A percentile compares a stretch with the other conserved stretches of the same genome.
These are phyloP conservation scores for Thielaviopsis populi DNA, from an alignment of 2,329 filamentous ascomycete genomes.

Conservation along the genomic window DNA sequence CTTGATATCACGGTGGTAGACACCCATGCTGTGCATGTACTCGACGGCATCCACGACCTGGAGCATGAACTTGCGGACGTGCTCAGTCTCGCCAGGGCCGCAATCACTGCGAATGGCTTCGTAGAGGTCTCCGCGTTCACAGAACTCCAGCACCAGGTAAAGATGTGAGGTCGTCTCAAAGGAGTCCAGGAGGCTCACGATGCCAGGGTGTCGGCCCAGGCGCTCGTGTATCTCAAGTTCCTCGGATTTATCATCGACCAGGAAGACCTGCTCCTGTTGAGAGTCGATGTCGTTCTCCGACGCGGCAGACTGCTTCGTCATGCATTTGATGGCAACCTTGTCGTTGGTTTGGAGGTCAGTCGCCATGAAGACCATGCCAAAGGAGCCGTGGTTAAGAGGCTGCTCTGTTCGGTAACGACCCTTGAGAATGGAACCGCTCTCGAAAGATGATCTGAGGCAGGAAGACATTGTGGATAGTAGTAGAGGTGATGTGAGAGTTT, in stretches of 20 bases:
- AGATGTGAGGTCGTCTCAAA: slow-evolving; percentile 86
- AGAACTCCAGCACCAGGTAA: slow-evolving; percentile 91
- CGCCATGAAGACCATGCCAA: slow-evolving; percentile 95
- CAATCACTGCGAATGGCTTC: slow-evolving; percentile 84
- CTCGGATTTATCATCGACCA: slow-evolving; percentile 69
- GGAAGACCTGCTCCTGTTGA: slow-evolving; percentile 34
- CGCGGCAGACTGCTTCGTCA: slow-evolving; percentile 64
- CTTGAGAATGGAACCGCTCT: slow-evolving; percentile 63
- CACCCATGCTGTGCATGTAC: slow-evolving; percentile 77
- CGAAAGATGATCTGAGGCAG: slow-evolving; percentile 73
- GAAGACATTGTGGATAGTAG: slow-evolving; percentile 41
- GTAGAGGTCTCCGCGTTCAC: slow-evolving; percentile 87
- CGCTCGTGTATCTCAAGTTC: slow-evolving; percentile 66
- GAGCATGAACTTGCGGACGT: slow-evolving; percentile 94
- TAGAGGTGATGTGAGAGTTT: slow-evolving; percentile 8
- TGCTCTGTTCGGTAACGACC: slow-evolving; percentile 84
- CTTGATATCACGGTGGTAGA: slow-evolving; percentile 97
- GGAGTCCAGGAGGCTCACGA: slow-evolving; percentile 80
- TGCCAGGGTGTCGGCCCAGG: slow-evolving; percentile 69
- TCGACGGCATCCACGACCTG: slow-evolving; percentile 80
- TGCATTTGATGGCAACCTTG: slow-evolving; percentile 86
- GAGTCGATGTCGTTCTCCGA: slow-evolving; percentile 36
- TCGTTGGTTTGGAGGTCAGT: slow-evolving; percentile 62
- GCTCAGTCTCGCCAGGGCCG: slow-evolving; percentile 84
- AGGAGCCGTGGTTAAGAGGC: slow-evolving; percentile 95